These are phyloP conservation scores for Asterochloris sp. DNA, from an alignment of 139 green algal genomes.

Conservation along the genomic window DNA sequence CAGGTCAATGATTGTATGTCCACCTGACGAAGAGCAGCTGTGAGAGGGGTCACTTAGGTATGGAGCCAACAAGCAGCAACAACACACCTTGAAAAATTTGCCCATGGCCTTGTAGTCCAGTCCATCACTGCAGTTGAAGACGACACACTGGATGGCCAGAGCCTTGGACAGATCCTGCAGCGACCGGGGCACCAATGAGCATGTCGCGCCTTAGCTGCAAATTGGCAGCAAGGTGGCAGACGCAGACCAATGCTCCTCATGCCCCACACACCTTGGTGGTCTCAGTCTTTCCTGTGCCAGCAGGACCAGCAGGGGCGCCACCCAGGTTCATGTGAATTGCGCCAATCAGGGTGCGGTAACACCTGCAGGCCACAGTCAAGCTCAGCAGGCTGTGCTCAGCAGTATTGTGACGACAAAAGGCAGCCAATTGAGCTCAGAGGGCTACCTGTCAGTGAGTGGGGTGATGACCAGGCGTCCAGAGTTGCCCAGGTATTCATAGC, in stretches of 20 bases:
- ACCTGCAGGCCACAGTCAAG: conserved; percentile 65
- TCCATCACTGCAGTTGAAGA: conserved; percentile 92
- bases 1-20: no score
- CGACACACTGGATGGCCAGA: conserved; percentile 84
- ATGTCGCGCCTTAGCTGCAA: no score
- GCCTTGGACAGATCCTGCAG: conserved; percentile 75
- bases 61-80: background rate
- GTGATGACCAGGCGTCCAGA: conserved; percentile 82
- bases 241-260: no score
- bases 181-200: no score
- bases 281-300: conserved; percentile 86
- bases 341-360: conserved; percentile 85
- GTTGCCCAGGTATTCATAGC: conserved; percentile 87
- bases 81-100: conserved; percentile 77
- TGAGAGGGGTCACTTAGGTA: background rate
- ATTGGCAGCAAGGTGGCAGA: no score
- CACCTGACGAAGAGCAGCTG: no score
- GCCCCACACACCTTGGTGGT: conserved; percentile 51
- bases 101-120: conserved; percentile 83
- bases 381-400: conserved; percentile 45
- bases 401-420: background rate
- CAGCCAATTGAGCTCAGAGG: background rate
- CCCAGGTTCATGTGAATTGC: conserved; percentile 87
- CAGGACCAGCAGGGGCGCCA: conserved; percentile 77
- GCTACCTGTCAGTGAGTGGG: conserved; percentile 68